These are phyloP conservation scores for Globisporangium nagaii DNA, from an alignment of 352 stramenopile species.

Conservation along the genomic window DNA sequence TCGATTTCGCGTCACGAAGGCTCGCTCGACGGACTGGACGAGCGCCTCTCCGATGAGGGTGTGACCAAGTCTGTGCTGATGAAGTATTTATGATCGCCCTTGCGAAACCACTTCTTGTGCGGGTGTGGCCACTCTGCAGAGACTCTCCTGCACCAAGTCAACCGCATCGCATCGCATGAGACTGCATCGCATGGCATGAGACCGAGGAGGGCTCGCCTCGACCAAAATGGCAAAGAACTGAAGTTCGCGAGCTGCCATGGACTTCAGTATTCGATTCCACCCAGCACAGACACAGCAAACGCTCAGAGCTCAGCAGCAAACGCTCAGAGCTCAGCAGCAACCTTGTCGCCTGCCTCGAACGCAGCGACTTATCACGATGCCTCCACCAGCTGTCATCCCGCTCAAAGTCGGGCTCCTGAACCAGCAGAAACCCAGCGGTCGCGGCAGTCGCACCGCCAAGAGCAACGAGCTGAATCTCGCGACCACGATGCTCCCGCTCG, in stretches of 20 bases:
- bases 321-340: too few species aligned
- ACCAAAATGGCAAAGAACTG: too few species aligned
- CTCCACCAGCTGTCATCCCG: background rate
- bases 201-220: too few species aligned
- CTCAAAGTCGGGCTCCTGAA: background rate
- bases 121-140: too few species aligned
- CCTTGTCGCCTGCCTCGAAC: too few species aligned
- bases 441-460: background rate
- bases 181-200: too few species aligned
- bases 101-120: background rate
- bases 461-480: constrained; percentile 6
- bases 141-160: too few species aligned
- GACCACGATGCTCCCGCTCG: constrained; percentile 33
- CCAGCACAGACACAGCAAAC: too few species aligned
- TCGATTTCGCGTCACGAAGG: background rate
- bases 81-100: background rate
- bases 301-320: too few species aligned
- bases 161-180: too few species aligned
- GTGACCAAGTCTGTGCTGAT: background rate
- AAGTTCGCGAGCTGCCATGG: too few species aligned
- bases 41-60: too few species aligned
- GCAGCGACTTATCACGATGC: background rate
- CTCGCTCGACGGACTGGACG: background rate
- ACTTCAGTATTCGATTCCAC: background rate
- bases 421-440: background rate